Evolutionary conservation across 139 green algal genomes (phyloP), one percentile per base, ranked within the genome.

Genomic region (Picochlorum costavermella): DNA sequence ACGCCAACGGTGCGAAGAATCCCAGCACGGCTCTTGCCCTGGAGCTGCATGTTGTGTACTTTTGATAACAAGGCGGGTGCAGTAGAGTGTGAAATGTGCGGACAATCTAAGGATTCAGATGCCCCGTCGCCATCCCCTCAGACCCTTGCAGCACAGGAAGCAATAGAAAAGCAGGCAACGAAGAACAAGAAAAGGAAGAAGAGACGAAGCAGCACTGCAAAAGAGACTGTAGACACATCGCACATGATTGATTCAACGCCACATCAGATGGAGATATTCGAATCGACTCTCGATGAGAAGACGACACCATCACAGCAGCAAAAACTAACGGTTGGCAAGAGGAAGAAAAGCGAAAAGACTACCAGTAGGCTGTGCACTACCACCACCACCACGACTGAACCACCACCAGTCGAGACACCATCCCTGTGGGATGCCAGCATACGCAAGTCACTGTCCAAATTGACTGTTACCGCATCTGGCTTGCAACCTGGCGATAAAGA

Each of bases 11-110:
- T 37, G 23, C 49, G 64, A 44, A 30, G 64, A 20, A 67, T 81
- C 6, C 75, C 75, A 20, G 29, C 65, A 17, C 64, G 75, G 53
- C 50, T 81, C 37, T 26, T 69, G 20, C 75, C 72, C 11, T 81
- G 75, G 75, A 31, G 43, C 23, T 81, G 75, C 58, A 30, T 49
- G 5, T 28, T 55, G n/a, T 81, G 75, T 69, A 81, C 74, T 9
- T 67, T 81, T 40, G 37, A 71, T 11, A 81, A 81, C 55, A 60
- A 75, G 55, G 69, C 40, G 11, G 30, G 68, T 28, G 46, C 9
- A 14, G 2, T 48, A 14, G 60, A 64, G 46, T 76, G 70, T 50
- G 55, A 56, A 29, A 68, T 76, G 55, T 76, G 70, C 28, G 50
- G 50, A 13, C 50, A 59, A n/a, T 30, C 23, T 36, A 30, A 59